Evolutionary conservation across 2,329 filamentous ascomycete species (phyloP), one percentile per base, ranked within the genome.

Genomic region (Epichloe sibirici): DNA sequence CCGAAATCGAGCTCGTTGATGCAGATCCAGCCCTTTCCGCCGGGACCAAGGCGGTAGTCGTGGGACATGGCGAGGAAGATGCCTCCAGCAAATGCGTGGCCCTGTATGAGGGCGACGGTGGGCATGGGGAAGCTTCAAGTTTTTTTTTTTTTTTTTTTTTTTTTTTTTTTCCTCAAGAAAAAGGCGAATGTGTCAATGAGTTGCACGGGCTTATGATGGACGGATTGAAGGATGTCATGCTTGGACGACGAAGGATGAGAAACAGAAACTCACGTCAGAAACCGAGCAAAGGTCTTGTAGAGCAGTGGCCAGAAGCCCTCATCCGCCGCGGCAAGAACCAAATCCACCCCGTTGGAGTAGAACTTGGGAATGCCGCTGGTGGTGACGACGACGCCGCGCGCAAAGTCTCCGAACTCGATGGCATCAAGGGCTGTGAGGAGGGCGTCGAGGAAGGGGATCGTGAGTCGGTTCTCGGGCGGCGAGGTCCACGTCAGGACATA

Each of bases 1-100:
- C 87, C 87, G 56, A 91, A 85, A 57, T 89, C 82, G 15, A 91
- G 74, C 71, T 93, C 88, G 66, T 91, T 90, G 58, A 91, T 70
- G 67, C 88, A 91, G 40, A 87, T 66, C 67, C 81, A 90, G 12
- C 88, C 88, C 17, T 77, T 74, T 2, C 74, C 62, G 0, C 83
- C 77, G 63, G 85, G 85, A 71, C 88, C 85, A 59, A 91, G 75
- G 25, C 88, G 79, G 71, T 93, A 93, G 70, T 93, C 88, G 69
- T 91, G 87, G 69, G 86, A 81, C 79, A 89, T 88, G 55, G 86
- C 80, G 7, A 86, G 72, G 83, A 53, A 51, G 55, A 90, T 72
- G n/a, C 86, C 88, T 44, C 81, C 88, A 4, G 88, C 88, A 65
- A 90, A 93, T 51, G 83, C 81, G 66, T 93, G 88, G 17, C 88